phyloP scores from a whole-genome alignment of 75 land plant species.

The Pseudotsuga menziesii region DNA sequence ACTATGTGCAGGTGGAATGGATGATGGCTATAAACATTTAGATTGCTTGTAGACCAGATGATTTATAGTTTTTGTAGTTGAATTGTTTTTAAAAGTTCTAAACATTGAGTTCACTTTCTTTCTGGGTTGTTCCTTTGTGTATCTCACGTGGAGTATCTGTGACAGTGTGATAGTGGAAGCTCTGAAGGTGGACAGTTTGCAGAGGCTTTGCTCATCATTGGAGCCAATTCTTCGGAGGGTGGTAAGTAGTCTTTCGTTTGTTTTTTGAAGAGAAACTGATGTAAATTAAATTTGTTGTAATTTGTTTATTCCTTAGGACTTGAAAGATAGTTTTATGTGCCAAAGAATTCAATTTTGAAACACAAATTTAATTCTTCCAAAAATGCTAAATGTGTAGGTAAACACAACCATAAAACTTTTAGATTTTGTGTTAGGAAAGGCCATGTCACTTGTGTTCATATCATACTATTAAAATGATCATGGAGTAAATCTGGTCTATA shows the following conservation, averaged over 20 bases:
- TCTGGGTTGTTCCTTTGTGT: background rate
- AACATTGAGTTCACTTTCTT: too few species aligned
- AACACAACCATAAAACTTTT: too few species aligned
- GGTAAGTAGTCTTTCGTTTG: constrained; percentile 35
- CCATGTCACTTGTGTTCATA: background rate
- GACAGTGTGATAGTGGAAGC: constrained; percentile 91
- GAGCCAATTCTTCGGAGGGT: constrained; percentile 89
- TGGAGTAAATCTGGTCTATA: background rate
- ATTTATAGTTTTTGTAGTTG: too few species aligned
- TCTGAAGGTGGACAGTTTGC: constrained; percentile 80
- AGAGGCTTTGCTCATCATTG: constrained; percentile 78
- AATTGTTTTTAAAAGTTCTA: too few species aligned
- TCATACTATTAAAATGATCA: background rate
- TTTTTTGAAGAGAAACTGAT: background rate
- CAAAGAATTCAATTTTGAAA: background rate
- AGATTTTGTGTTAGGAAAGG: too few species aligned
- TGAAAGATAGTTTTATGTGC: background rate
- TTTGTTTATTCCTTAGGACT: background rate
- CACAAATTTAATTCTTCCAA: background rate
- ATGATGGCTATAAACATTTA: too few species aligned
- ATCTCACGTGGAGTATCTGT: background rate
- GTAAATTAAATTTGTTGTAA: background rate
- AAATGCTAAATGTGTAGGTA: background rate
- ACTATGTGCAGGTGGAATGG: background rate
- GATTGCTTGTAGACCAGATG: too few species aligned